Evolutionary conservation across 495 filamentous ascomycete genomes (phyloP).

Genomic region (Penicillium manginii): DNA sequence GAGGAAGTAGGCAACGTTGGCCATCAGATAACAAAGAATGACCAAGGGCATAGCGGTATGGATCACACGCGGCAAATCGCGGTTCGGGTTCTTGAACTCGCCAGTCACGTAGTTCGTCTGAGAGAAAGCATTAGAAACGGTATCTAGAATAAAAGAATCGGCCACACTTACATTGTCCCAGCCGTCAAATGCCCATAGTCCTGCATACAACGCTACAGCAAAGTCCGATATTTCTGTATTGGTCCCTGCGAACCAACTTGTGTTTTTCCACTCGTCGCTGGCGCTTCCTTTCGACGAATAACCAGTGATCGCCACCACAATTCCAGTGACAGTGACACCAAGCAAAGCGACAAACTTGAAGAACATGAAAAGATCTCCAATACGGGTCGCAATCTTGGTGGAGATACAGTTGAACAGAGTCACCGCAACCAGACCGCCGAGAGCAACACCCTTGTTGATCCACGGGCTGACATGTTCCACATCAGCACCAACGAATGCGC

Average conservation of each 20-base stretch:
- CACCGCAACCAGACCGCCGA: slow-evolving; percentile 73
- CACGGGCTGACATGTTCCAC: slow-evolving; percentile 75
- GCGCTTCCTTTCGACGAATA: slow-evolving; percentile 74
- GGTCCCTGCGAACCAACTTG: slow-evolving; percentile 88
- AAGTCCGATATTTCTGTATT: slow-evolving; percentile 76
- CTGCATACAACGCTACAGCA: slow-evolving; percentile 93
- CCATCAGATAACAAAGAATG: slow-evolving; percentile 85
- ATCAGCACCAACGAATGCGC: slow-evolving; percentile 81
- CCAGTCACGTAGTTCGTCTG: slow-evolving; percentile 97
- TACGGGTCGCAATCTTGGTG: slow-evolving; percentile 80
- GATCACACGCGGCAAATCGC: slow-evolving; percentile 92
- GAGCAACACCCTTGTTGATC: slow-evolving; percentile 88
- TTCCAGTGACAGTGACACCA: slow-evolving; percentile 83
- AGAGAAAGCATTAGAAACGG: slow-evolving; percentile 5
- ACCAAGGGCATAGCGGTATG: slow-evolving; percentile 97
- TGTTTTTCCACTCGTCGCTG: slow-evolving; percentile 84
- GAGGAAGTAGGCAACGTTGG: slow-evolving; percentile 91
- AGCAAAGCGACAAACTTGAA: slow-evolving; percentile 91
- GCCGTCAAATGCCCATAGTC: slow-evolving; percentile 96
- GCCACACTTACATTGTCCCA: slow-evolving; percentile 86
- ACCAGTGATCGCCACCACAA: slow-evolving; percentile 88
- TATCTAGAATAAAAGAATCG: background rate
- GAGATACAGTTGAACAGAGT: slow-evolving; percentile 88
- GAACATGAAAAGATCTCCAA: slow-evolving; percentile 93
- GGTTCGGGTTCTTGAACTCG: slow-evolving; percentile 88